Evolutionary conservation across 2,329 filamentous ascomycete species (phyloP), one percentile per base, ranked within the genome.

Genomic region (Sphaerulina musiva): DNA sequence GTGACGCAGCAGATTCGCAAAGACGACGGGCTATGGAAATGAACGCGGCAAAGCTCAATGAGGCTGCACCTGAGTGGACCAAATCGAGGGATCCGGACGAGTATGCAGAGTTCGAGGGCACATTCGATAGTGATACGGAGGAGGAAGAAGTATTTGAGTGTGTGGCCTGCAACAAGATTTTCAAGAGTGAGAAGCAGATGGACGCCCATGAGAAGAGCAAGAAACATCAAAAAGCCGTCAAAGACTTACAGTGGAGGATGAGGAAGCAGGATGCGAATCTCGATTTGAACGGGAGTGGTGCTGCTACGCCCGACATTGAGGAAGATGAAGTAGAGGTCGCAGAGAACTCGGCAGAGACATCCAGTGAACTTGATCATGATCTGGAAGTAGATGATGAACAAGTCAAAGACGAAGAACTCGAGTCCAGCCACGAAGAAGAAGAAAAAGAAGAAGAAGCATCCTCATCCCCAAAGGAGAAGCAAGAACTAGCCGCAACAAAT

Each of bases 171-270:
- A 73, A 77, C 57, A 85, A 85, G 69, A 77, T 67, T 1, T 93
- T 92, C 70, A 87, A 96, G 72, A 97, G 91, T 65, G 87, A 95
- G 68, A 90, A 89, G 61, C 92, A 97, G 67, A 90, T 87, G 59
- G 84, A 95, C 65, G 85, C 87, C 2, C 93, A 98, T 65, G 91
- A 96, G 73, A 89, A 86, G 73, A 97, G 92, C 76, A 98, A 95
- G 70, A 98, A 97, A 72, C 93, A 98, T 66, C 72, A 85, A 57
- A 97, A 95, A 68, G 86, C 89, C 2, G 79, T 96, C 6, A 85
- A 91, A 61, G 81, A 90, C 57, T 72, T 98, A 39, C 83, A 83
- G 64, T 80, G 82, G 64, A 85, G 93, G 68, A 95, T 98, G 90
- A 81, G 79, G 62, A 83, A 85, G 62, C 87, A 98, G 65, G 86